These are phyloP conservation scores for Lizonia empirigonia DNA, from an alignment of 2,329 filamentous ascomycete species.

Conservation along the genomic window DNA sequence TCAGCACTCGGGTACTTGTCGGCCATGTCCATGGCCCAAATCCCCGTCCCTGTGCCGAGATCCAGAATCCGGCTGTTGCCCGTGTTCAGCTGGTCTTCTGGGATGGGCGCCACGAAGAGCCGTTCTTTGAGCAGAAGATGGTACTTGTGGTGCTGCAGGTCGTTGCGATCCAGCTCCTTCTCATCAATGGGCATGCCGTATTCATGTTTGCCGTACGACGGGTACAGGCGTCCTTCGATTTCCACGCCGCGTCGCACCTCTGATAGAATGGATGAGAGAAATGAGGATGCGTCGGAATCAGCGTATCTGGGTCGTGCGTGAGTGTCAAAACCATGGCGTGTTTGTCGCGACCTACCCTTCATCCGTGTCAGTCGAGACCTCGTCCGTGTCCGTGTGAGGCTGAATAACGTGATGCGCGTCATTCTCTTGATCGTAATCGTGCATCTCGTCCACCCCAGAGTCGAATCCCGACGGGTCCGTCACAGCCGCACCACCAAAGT, in stretches of 20 bases:
- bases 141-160: constrained; percentile 35
- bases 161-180: constrained; percentile 31
- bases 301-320: constrained; percentile 22
- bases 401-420: constrained; percentile 23
- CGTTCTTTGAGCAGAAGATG: constrained; percentile 24
- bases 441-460: constrained; percentile 25
- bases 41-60: constrained; percentile 30
- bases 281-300: constrained; percentile 29
- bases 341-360: constrained; percentile 23
- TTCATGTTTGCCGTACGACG: constrained; percentile 28
- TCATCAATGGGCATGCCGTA: constrained; percentile 38
- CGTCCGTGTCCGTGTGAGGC: constrained; percentile 25
- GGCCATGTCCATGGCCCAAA: constrained; percentile 36
- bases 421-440: constrained; percentile 29
- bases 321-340: background rate
- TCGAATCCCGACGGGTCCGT: constrained; percentile 9
- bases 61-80: constrained; percentile 41
- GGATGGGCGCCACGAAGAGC: constrained; percentile 24
- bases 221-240: constrained; percentile 28
- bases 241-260: constrained; percentile 29
- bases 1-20: constrained; percentile 26
- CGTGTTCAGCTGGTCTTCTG: constrained; percentile 14
- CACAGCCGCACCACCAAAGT: background rate
- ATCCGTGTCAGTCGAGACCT: constrained; percentile 22
- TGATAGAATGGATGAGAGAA: constrained; percentile 30